These are phyloP conservation scores for Beauveria sp. DNA, from an alignment of 2,329 filamentous ascomycete species.

Conservation along the genomic window DNA sequence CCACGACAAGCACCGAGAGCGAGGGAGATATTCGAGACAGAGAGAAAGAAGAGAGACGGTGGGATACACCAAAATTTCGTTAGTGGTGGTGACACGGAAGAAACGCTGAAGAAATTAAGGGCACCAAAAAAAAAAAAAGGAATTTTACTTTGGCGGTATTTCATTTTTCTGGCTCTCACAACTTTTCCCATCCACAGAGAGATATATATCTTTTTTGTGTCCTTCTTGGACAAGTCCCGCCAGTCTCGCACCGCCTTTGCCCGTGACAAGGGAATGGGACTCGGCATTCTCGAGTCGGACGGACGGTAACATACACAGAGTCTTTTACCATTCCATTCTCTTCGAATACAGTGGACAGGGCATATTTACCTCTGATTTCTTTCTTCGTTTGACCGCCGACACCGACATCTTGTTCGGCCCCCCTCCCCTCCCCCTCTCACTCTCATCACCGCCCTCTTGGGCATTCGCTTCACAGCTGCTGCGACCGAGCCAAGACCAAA, in stretches of 20 bases:
- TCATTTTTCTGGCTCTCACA: no score
- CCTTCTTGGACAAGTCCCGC: not conserved
- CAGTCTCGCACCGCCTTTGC: not conserved
- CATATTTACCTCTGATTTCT: no score
- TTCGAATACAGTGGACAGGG: not conserved
- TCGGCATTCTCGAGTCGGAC: slow-evolving; percentile 6
- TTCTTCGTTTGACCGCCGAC: not conserved
- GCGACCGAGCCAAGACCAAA: not conserved
- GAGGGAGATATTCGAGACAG: not conserved
- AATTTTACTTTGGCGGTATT: not conserved
- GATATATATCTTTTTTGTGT: not conserved
- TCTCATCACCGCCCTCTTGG: not conserved
- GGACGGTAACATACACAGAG: not conserved
- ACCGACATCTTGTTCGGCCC: not conserved
- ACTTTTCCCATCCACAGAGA: not conserved
- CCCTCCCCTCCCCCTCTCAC: not conserved
- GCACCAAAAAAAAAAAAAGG: not conserved
- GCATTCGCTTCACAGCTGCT: not conserved
- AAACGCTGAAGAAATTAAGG: not conserved
- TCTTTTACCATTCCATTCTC: not conserved
- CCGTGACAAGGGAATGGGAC: not conserved
- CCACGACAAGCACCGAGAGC: not conserved
- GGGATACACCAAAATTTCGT: slow-evolving; percentile 5
- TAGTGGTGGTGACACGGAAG: slow-evolving; percentile 2
- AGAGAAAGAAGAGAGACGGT: not conserved